Evolutionary conservation across 2,329 filamentous ascomycete genomes (phyloP).

Genomic region (Akanthomyces muscarius): DNA sequence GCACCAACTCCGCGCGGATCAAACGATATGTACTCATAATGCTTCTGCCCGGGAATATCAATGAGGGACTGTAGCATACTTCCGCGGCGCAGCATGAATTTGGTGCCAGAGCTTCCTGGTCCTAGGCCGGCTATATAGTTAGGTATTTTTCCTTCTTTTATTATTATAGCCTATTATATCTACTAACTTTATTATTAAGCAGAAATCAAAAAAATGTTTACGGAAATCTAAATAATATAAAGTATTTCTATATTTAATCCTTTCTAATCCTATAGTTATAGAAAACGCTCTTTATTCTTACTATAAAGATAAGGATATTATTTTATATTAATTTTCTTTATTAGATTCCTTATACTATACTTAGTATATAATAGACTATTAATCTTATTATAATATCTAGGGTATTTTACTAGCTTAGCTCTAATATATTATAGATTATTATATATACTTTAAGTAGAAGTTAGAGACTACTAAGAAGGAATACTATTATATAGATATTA

Average conservation of each 20-base stretch:
- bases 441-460: not conserved
- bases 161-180: too few relatives aligned
- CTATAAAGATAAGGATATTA: not conserved
- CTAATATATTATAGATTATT: not conserved
- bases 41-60: slow-evolving; percentile 26
- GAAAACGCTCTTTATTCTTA: not conserved
- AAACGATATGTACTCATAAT: slow-evolving; percentile 41
- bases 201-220: too few relatives aligned
- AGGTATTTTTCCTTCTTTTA: too few relatives aligned
- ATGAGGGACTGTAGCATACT: slow-evolving; percentile 25
- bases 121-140: too few relatives aligned
- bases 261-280: not conserved
- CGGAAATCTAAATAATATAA: too few relatives aligned
- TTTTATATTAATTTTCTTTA: not conserved
- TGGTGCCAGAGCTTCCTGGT: slow-evolving; percentile 39
- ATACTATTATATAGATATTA: not conserved
- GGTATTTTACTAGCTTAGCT: not conserved
- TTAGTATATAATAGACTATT: slow-evolving; percentile 13
- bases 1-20: slow-evolving; percentile 40
- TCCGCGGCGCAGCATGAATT: slow-evolving; percentile 25
- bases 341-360: not conserved
- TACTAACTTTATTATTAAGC: too few relatives aligned
- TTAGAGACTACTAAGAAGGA: not conserved
- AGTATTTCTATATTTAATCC: too few relatives aligned
- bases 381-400: slow-evolving; percentile 4